Base-by-base conservation (phyloP, 2,329 filamentous ascomycete species). In the Penicillium sp. region DNA sequence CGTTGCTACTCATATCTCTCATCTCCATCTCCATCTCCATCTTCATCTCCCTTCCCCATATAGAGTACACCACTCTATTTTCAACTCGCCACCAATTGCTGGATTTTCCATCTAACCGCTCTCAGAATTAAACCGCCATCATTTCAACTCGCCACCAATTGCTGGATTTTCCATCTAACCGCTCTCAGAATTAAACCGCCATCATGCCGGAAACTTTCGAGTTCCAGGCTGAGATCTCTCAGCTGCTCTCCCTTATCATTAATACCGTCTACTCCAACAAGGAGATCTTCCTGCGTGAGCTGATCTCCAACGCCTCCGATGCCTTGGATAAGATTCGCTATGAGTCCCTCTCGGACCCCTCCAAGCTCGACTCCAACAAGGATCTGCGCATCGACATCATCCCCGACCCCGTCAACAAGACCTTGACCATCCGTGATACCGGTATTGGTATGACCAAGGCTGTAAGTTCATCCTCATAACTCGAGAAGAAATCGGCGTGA, bases 261-360 rank as follows among this genome's bases (percentile, higher is more conserved):
- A 98, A 98, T 87, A 97, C 93, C 61, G 93, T 98, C 79, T 98
- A 97, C 83, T 96, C 90, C 65, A 98, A 98, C 86, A 98, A 98
- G 83, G 93, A 97, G 79, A 97, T 98, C 73, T 98, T 98, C 85
- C 79, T 98, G 67, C 81, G 93, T 86, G 93, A 98, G 79, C 73
- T 98, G 66, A 88, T 98, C 69, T 97, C 93, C 78, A 98, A 98
- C 78, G 86, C 86, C 70, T 97, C 91, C 68, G 93, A 98, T 86
- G 93, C 93, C 52, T 83, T 98, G 66, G 93, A 98, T 86, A 98
- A 98, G 87, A 95, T 98, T 75, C 86, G 93, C 74, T 98, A 98
- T 82, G 89, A 96, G 82, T 83, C 93, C 61, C 83, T 98, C 65
- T 95, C 91, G 68, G 93, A 98, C 75, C 87, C 91, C 64, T 89